phyloP scores from a whole-genome alignment of 805 yeast genomes.

The Nematodospora valgi region DNA sequence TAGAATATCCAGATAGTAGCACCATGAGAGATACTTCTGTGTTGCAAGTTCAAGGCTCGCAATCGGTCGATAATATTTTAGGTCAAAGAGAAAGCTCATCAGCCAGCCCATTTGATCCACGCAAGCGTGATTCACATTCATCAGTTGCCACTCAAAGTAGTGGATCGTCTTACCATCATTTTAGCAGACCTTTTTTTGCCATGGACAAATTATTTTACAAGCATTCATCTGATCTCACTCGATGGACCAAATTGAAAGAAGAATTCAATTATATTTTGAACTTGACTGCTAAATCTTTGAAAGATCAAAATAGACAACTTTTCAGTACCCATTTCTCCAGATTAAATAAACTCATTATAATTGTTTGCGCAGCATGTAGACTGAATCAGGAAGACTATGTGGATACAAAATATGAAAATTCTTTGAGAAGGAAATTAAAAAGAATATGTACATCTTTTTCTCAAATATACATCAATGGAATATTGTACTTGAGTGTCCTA shows the following conservation, averaged over 20 bases:
- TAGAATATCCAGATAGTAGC: constrained; percentile 25
- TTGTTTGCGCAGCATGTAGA: constrained; percentile 54
- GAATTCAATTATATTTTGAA: constrained; percentile 47
- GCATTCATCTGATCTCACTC: constrained; percentile 55
- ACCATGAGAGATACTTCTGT: constrained; percentile 19
- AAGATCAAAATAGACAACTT: constrained; percentile 46
- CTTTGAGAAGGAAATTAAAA: constrained; percentile 48
- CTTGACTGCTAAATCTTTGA: constrained; percentile 48
- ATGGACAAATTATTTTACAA: constrained; percentile 49
- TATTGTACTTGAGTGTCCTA: constrained; percentile 51
- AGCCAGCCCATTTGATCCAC: constrained; percentile 22
- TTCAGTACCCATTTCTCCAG: constrained; percentile 53
- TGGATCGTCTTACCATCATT: constrained; percentile 37
- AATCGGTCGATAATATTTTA: constrained; percentile 6
- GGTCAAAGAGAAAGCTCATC: constrained; percentile 10
- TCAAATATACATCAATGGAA: constrained; percentile 62
- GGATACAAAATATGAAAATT: constrained; percentile 42
- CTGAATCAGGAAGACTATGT: constrained; percentile 50
- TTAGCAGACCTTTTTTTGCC: constrained; percentile 38
- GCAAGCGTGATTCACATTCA: constrained; percentile 37
- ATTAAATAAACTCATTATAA: constrained; percentile 50
- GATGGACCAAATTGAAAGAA: constrained; percentile 57
- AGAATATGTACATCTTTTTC: constrained; percentile 54
- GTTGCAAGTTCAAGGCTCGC: constrained; percentile 10
- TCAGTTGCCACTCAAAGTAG: constrained; percentile 27